These are phyloP conservation scores for Cyclocybe cylindracea DNA, from an alignment of 768 basidiomycete genomes.

Conservation along the genomic window DNA sequence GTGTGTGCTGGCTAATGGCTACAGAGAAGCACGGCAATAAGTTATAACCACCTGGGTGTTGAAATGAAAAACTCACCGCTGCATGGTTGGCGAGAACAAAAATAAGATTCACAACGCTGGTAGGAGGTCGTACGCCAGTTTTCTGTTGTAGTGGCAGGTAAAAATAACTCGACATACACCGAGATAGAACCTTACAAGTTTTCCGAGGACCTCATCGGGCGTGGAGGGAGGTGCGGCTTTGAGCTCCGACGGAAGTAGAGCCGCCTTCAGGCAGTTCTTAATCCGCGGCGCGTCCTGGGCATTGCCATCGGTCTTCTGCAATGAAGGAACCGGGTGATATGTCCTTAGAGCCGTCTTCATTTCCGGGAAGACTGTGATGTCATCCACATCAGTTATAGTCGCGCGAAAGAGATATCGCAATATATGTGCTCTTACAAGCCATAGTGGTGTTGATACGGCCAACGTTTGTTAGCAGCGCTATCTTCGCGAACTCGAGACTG, in stretches of 20 bases:
- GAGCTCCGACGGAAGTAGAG: slow-evolving; percentile 68
- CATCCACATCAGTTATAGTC: slow-evolving; percentile 24
- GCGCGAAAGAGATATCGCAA: slow-evolving; percentile 13
- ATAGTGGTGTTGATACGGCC: slow-evolving; percentile 92
- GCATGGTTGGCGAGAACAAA: slow-evolving; percentile 83
- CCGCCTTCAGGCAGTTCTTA: slow-evolving; percentile 87
- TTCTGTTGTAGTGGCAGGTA: slow-evolving; percentile 37
- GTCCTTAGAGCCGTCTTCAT: slow-evolving; percentile 91
- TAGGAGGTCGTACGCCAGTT: slow-evolving; percentile 68
- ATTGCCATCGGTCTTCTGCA: slow-evolving; percentile 87
- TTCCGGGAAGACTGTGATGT: slow-evolving; percentile 78
- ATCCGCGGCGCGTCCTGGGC: slow-evolving; percentile 91
- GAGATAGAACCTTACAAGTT: slow-evolving; percentile 48
- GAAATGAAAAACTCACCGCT: slow-evolving; percentile 47
- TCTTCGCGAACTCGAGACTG: slow-evolving; percentile 78
- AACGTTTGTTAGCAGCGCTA: slow-evolving; percentile 84
- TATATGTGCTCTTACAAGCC: slow-evolving; percentile 60
- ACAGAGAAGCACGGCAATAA: slow-evolving; percentile 2
- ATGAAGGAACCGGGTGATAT: slow-evolving; percentile 88
- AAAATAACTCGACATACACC: slow-evolving; percentile 10
- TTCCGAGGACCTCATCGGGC: slow-evolving; percentile 71
- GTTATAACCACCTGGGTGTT: slow-evolving; percentile 4
- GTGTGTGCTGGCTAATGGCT: slow-evolving; percentile 67
- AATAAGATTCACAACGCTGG: slow-evolving; percentile 83
- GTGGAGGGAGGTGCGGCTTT: slow-evolving; percentile 68